phyloP scores from a whole-genome alignment of 2,329 filamentous ascomycete genomes.

The Alternaria sp. region DNA sequence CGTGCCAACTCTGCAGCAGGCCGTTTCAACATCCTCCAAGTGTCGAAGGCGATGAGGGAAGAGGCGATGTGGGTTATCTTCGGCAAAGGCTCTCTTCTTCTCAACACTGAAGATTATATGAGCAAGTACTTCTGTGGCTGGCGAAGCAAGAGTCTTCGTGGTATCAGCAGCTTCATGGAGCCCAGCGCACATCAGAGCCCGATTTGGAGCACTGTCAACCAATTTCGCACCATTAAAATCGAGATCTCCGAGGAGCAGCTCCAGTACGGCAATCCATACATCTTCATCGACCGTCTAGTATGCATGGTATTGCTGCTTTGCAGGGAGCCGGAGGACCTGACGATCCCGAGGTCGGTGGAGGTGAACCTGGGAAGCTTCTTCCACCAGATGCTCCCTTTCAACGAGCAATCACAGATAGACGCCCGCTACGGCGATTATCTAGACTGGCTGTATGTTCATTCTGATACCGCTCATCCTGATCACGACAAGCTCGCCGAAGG shows the following conservation, averaged over 20 bases:
- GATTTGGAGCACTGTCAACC: constrained; percentile 23
- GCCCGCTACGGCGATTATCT: constrained; percentile 5
- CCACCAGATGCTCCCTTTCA: constrained; percentile 25
- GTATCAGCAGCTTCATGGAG: constrained; percentile 2
- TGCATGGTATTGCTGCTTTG: constrained; percentile 18
- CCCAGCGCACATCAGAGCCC: constrained; percentile 1
- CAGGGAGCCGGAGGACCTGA: constrained; percentile 13
- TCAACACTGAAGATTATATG: constrained; percentile 10
- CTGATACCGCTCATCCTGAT: background rate
- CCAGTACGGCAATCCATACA: constrained; percentile 9
- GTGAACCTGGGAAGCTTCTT: constrained; percentile 22
- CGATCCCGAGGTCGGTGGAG: constrained; percentile 7
- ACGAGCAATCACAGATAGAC: constrained; percentile 1
- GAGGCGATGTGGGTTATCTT: constrained; percentile 27
- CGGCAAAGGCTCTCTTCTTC: constrained; percentile 10
- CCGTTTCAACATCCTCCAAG: constrained; percentile 24
- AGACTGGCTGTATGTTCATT: constrained; percentile 10
- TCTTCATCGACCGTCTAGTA: constrained; percentile 12
- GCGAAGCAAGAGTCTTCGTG: constrained; percentile 4
- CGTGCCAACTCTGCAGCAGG: constrained; percentile 1
- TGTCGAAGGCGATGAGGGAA: constrained; percentile 17
- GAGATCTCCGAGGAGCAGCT: constrained; percentile 5
- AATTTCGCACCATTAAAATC: constrained; percentile 18
- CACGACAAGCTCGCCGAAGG: constrained; percentile 10
- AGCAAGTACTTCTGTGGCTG: constrained; percentile 15